Evolutionary conservation across 257 asterid genomes (phyloP).

Genomic region (Mitragyna speciosa): DNA sequence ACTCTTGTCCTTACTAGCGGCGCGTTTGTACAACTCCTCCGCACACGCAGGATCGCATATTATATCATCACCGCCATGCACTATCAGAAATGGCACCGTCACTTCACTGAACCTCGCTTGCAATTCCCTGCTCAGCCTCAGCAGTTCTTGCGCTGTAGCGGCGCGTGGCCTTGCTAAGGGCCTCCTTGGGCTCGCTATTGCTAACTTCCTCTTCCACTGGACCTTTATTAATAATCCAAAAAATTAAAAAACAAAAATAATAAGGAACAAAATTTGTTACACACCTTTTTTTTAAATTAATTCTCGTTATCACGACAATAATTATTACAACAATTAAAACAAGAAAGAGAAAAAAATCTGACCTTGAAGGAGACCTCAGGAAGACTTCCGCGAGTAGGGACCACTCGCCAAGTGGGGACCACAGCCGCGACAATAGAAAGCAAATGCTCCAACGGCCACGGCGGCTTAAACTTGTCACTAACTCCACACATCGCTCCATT

Average conservation of each 20-base stretch:
- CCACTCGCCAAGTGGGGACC: conserved; percentile 61
- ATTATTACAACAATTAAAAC: no score
- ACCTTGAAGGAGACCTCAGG: conserved; percentile 87
- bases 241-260: no score
- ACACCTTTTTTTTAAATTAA: no score
- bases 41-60: conserved; percentile 49
- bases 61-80: conserved; percentile 71
- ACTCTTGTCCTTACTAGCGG: conserved; percentile 72
- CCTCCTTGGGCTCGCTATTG: conserved; percentile 80
- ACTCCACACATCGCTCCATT: conserved; percentile 97
- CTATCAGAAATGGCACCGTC: conserved; percentile 66
- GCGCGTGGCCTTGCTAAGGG: conserved; percentile 73
- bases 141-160: conserved; percentile 83
- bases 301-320: no score
- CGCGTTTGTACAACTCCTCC: conserved; percentile 48
- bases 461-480: conserved; percentile 86
- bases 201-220: conserved; percentile 90
- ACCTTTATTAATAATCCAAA: conserved; percentile 36
- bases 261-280: no score
- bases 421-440: conserved; percentile 78
- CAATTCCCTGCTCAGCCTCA: conserved; percentile 70
- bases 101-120: conserved; percentile 65
- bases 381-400: conserved; percentile 86
- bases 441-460: conserved; percentile 96
- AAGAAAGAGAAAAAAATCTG: neutral